These are phyloP conservation scores for Dioscorea alata DNA, from an alignment of 106 monocot species.

Conservation along the genomic window DNA sequence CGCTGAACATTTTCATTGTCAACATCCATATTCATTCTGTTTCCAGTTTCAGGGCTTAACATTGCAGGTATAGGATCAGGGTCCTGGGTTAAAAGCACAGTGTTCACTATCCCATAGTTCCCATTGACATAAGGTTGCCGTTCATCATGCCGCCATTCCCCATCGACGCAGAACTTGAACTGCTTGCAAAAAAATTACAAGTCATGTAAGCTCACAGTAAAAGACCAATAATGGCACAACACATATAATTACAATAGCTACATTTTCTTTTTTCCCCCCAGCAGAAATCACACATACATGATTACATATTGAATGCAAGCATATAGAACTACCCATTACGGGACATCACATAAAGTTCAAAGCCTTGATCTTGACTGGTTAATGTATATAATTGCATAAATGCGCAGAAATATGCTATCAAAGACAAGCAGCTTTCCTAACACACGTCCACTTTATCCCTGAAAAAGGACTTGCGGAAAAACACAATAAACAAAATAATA, in stretches of 20 bases:
- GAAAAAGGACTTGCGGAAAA: too few relatives aligned
- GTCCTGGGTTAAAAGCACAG: slow-evolving; percentile 46
- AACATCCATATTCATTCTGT: slow-evolving; percentile 68
- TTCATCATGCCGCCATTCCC: slow-evolving; percentile 91
- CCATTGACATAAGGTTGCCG: slow-evolving; percentile 53
- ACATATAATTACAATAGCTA: neutral
- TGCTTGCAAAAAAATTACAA: slow-evolving; percentile 22
- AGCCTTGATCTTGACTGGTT: too few relatives aligned
- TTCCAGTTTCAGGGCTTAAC: slow-evolving; percentile 32
- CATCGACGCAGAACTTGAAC: slow-evolving; percentile 98
- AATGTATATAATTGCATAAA: too few relatives aligned
- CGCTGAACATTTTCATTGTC: slow-evolving; percentile 54
- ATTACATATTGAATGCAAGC: neutral
- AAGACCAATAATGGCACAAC: neutral
- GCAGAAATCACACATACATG: neutral
- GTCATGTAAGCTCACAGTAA: too few relatives aligned
- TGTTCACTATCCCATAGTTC: slow-evolving; percentile 78
- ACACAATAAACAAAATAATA: too few relatives aligned
- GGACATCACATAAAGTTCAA: too few relatives aligned
- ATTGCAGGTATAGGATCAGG: slow-evolving; percentile 38
- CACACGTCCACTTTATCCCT: too few relatives aligned
- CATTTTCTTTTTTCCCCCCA: neutral
- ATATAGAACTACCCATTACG: neutral
- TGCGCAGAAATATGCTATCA: too few relatives aligned
- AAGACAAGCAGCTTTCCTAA: too few relatives aligned